Base-by-base conservation (phyloP, 192 early-diverging fungal genomes). In the Coemansia sp. region DNA sequence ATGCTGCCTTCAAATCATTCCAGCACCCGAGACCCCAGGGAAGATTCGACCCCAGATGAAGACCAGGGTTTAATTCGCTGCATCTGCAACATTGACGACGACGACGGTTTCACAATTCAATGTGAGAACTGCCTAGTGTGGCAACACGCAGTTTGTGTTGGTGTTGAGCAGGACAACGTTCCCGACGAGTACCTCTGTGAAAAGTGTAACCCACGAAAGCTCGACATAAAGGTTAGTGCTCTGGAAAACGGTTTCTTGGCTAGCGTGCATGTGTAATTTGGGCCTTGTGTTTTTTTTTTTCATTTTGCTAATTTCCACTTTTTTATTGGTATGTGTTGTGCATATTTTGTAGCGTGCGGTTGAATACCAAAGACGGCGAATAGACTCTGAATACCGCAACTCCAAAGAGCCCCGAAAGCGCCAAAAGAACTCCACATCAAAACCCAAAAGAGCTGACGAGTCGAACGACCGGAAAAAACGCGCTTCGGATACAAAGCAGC, bases 31-130 rank as follows among this genome's bases (percentile, higher is more conserved):
- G 77, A 80, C 64, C 63, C 33, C 13, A 61, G 68, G 12, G 55
- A 26, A 33, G 77, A 80, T 58, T 80, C 71, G 23, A 74, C 77
- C 12, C 79, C 75, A 68, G 78, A 77, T 72, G 73, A 83, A 45
- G 97, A 97, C 75, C 85, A 88, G 23, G 94, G 91, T 1, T 83
- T 90, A 43, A 99, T 99, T 83, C 91, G 95, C 21, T 99, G 97
- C 78, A 95, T 99, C 59, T 99, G 97, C 75, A 82, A 83, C 23
- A 87, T 84, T 61, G 84, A 84, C 46, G 91, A 96, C 61, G 97
- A 99, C 84, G 97, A 99, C 84, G 97, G 97, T 15, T 95, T 90
- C 48, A 98, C 97, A 7, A 93, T 99, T 46, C 94, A 97, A 61
- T 99, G 97, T 74, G 97, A 99, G 53, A 78, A 85, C 52, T 98